phyloP scores from a whole-genome alignment of 2,329 filamentous ascomycete genomes.

The Cordyceps fumosorosea region DNA sequence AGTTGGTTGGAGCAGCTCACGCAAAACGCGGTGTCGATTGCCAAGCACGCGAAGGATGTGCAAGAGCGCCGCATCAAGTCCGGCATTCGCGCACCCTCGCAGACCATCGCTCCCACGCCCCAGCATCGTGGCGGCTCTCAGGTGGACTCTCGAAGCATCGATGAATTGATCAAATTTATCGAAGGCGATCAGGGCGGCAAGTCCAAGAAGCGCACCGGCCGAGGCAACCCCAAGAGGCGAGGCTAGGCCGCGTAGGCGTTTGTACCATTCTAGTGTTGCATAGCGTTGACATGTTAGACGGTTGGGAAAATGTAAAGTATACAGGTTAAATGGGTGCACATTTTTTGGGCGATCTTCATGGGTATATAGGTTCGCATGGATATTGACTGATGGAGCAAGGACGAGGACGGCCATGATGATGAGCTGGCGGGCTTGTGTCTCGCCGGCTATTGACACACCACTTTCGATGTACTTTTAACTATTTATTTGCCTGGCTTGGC shows the following conservation, averaged over 20 bases:
- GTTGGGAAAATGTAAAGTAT: constrained; percentile 12
- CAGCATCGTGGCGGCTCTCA: constrained; percentile 24
- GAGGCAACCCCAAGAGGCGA: constrained; percentile 50
- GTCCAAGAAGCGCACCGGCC: constrained; percentile 50
- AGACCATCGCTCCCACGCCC: constrained; percentile 25
- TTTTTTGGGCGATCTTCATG: constrained; percentile 2
- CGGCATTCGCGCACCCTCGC: constrained; percentile 45
- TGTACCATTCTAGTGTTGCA: constrained; percentile 7
- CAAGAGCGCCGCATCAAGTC: constrained; percentile 68
- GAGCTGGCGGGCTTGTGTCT: neutral
- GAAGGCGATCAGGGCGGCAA: constrained; percentile 62
- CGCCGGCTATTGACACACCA: constrained; percentile 1
- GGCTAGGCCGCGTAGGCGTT: constrained; percentile 22
- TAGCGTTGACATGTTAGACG: neutral
- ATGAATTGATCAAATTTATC: constrained; percentile 91
- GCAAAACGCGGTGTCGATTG: constrained; percentile 88
- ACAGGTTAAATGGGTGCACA: neutral
- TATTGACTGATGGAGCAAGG: neutral
- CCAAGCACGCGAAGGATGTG: constrained; percentile 85
- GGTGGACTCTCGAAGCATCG: constrained; percentile 77
- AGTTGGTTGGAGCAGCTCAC: constrained; percentile 95
- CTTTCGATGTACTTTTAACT: constrained; percentile 9
- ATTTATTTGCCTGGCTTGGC: neutral
- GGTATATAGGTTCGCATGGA: neutral
- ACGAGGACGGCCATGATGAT: neutral